Base-by-base conservation (phyloP, 1,284 basidiomycete species). In the Wolfiporia cocos region DNA sequence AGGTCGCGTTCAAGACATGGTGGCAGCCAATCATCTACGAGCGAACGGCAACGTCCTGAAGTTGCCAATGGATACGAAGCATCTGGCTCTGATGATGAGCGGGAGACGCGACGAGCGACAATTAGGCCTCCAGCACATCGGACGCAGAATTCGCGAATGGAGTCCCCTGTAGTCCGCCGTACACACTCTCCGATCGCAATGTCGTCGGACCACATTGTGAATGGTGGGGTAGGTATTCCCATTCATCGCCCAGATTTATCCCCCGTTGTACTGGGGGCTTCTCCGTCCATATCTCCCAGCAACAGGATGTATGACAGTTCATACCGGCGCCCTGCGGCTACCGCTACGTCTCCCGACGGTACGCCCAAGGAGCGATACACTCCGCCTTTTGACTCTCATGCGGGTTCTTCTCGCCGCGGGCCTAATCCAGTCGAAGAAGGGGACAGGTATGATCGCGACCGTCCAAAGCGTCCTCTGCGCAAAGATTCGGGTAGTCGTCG, bases 11-110 rank as follows among this genome's bases (percentile, higher is more conserved):
- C 84, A 39, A 71, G 78, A 42, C 76, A 77, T 44, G n/a, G n/a
- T n/a, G 78, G 73, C 47, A 87, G 84, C 51, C 62, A 80, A 39
- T 87, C 86, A 14, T 84, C 85, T 18, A 61, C 73, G 9, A 81
- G 78, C 54, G 82, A 86, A 53, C 75, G 74, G 22, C 63, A 70
- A 23, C 67, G 62, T 10, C 59, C 67, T 6, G 80, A 82, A 42
- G 61, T 63, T 3, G 54, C 65, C 14, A 64, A 70, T 21, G 83
- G 81, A 20, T 86, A 88, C 55, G 85, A 87, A 41, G 80, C 81
- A 20, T 77, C 76, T 14, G 62, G 68, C 23, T 74, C 74, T 20
- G 77, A 78, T 48, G 83, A 86, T 54, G 81, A 85, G 40, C 65
- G 66, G 48, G 74, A 76, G 45, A 64, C 59, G 24, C 62, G 71